Evolutionary conservation across 345 rosid genomes (phyloP).

Genomic region (Salix dunnii): DNA sequence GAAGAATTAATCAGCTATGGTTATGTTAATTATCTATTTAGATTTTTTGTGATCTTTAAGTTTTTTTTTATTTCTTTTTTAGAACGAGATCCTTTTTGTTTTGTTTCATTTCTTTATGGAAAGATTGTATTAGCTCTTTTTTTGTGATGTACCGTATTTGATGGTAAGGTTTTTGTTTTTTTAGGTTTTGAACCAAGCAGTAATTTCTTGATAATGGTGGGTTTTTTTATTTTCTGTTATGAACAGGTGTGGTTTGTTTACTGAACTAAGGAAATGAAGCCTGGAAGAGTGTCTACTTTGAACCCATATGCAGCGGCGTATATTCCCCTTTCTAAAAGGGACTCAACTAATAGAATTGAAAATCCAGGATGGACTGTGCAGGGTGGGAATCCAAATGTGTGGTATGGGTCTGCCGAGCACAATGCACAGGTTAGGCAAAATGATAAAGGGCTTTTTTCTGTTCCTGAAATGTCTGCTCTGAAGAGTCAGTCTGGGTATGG

Average conservation of each 20-base stretch:
- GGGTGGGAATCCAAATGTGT: constrained; percentile 25
- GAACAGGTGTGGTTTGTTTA: constrained; percentile 11
- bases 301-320: constrained; percentile 79
- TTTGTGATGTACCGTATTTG: background rate
- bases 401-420: constrained; percentile 30
- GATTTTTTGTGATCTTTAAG: background rate
- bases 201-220: background rate
- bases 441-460: constrained; percentile 22
- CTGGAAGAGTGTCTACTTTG: constrained; percentile 54
- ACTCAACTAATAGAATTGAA: constrained; percentile 18
- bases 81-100: background rate
- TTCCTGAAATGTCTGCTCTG: constrained; percentile 22
- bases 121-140: background rate
- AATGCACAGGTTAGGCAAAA: constrained; percentile 28
- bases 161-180: background rate
- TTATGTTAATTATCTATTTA: background rate
- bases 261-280: constrained; percentile 46
- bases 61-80: background rate
- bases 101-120: background rate
- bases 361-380: constrained; percentile 10
- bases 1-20: background rate
- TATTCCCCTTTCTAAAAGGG: constrained; percentile 67
- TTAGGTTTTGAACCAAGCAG: background rate
- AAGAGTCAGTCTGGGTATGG: constrained; percentile 33
- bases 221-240: constrained; percentile 2